Evolutionary conservation across 768 basidiomycete species (phyloP).

Genomic region (Cyclocybe cylindracea): DNA sequence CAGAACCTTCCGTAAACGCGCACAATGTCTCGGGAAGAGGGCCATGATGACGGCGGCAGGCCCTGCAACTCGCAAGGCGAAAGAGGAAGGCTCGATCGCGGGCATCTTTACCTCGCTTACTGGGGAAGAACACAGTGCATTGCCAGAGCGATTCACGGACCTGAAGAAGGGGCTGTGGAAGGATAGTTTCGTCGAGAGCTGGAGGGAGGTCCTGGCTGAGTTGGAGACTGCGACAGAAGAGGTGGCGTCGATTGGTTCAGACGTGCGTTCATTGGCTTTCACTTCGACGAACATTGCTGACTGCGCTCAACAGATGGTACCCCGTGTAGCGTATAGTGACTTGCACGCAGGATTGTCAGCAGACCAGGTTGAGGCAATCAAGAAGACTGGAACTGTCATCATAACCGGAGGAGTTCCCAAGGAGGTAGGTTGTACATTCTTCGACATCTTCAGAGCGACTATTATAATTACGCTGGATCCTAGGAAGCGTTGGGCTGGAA

Average conservation of each 20-base stretch:
- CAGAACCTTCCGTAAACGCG: too few species aligned
- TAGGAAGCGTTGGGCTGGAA: slow-evolving; percentile 68
- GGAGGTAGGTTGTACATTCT: slow-evolving; percentile 35
- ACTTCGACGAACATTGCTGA: not conserved
- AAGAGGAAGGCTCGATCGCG: slow-evolving; percentile 40
- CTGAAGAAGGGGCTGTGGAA: slow-evolving; percentile 59
- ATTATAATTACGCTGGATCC: not conserved
- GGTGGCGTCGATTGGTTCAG: slow-evolving; percentile 45
- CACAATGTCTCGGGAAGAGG: not conserved
- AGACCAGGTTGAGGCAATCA: slow-evolving; percentile 44
- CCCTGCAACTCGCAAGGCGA: slow-evolving; percentile 23
- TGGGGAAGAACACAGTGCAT: slow-evolving; percentile 32
- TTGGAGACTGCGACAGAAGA: slow-evolving; percentile 47
- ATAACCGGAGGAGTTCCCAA: slow-evolving; percentile 57
- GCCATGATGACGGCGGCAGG: slow-evolving; percentile 12
- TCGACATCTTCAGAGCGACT: slow-evolving; percentile 3
- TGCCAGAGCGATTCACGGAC: slow-evolving; percentile 58
- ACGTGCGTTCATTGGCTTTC: slow-evolving; percentile 33
- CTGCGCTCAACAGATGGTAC: slow-evolving; percentile 43
- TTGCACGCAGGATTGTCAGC: slow-evolving; percentile 48
- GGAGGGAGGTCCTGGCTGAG: slow-evolving; percentile 55
- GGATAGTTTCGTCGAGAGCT: slow-evolving; percentile 47
- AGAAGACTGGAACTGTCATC: slow-evolving; percentile 54
- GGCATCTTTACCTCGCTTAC: slow-evolving; percentile 40
- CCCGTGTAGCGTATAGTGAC: slow-evolving; percentile 45